Percentiles rank a stretch among this genome's conserved stretches.
These are phyloP conservation scores for Agaricales sp. DNA, from an alignment of 1,284 basidiomycete genomes.

Conservation along the genomic window DNA sequence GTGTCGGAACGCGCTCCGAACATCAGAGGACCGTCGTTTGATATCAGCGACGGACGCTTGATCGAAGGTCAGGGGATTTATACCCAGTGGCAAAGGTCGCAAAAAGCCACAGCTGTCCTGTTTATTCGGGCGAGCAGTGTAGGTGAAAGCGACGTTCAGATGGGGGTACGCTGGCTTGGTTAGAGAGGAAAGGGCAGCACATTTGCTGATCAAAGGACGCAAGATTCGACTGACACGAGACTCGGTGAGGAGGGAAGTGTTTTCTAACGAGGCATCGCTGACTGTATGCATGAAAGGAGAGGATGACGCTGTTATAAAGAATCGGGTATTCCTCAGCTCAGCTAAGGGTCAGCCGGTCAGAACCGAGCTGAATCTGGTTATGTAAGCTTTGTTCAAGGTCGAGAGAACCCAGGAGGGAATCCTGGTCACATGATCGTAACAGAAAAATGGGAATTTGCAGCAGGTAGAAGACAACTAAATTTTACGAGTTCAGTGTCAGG, in stretches of 20 bases:
- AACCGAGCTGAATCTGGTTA: too few species aligned
- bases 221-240: slow-evolving; percentile 42
- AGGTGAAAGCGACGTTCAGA: background rate
- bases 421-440: too few species aligned
- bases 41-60: background rate
- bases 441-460: too few species aligned
- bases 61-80: background rate
- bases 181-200: slow-evolving; percentile 25
- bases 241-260: slow-evolving; percentile 19
- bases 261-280: background rate
- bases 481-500: too few species aligned
- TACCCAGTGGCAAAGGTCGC: background rate
- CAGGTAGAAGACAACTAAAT: too few species aligned
- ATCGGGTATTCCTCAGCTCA: too few species aligned
- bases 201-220: slow-evolving; percentile 44
- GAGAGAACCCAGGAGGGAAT: too few species aligned
- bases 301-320: too few species aligned
- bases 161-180: slow-evolving; percentile 1
- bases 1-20: background rate
- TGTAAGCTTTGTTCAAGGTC: too few species aligned
- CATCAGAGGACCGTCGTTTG: background rate
- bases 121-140: background rate
- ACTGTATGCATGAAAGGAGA: background rate
- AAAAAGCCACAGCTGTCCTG: background rate
- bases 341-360: too few species aligned